Evolutionary conservation across 2,329 filamentous ascomycete species (phyloP).

Genomic region (Pseudogymnoascus pannorum): DNA sequence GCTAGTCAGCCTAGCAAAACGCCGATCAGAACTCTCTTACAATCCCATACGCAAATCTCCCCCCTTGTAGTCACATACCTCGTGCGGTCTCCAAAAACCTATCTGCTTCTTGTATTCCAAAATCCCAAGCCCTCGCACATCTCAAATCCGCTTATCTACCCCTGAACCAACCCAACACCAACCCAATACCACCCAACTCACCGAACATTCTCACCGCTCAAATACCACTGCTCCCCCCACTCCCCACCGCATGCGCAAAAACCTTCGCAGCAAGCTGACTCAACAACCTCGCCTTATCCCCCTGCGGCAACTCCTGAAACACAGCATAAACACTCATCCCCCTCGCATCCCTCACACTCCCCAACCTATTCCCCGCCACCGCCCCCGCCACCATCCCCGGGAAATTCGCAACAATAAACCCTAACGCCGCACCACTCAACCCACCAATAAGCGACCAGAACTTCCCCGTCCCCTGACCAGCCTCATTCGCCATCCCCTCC

Average conservation of each 20-base stretch:
- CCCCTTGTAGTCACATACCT: too few species aligned
- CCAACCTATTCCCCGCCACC: slow-evolving; percentile 87
- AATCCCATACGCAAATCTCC: neutral
- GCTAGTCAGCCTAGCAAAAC: neutral
- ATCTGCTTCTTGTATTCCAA: too few species aligned
- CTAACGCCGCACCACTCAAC: slow-evolving; percentile 78
- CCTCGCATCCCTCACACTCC: slow-evolving; percentile 78
- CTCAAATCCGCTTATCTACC: neutral
- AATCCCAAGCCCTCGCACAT: neutral
- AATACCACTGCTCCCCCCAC: neutral
- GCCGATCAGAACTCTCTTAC: too few species aligned
- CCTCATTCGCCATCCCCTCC: slow-evolving; percentile 70
- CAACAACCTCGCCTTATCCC: slow-evolving; percentile 72
- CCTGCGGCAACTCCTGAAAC: slow-evolving; percentile 75
- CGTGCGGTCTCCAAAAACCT: too few species aligned
- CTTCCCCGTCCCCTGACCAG: slow-evolving; percentile 54
- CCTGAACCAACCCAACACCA: neutral
- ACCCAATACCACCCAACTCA: too few species aligned
- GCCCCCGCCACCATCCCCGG: slow-evolving; percentile 83
- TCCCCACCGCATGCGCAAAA: slow-evolving; percentile 68
- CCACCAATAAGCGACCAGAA: slow-evolving; percentile 88
- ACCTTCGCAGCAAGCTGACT: slow-evolving; percentile 80
- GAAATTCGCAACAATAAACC: slow-evolving; percentile 91
- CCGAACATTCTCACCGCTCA: neutral
- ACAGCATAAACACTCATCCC: slow-evolving; percentile 94